Evolutionary conservation across 192 early-diverging fungal genomes (phyloP).

Genomic region (Backusella liffmaniae): DNA sequence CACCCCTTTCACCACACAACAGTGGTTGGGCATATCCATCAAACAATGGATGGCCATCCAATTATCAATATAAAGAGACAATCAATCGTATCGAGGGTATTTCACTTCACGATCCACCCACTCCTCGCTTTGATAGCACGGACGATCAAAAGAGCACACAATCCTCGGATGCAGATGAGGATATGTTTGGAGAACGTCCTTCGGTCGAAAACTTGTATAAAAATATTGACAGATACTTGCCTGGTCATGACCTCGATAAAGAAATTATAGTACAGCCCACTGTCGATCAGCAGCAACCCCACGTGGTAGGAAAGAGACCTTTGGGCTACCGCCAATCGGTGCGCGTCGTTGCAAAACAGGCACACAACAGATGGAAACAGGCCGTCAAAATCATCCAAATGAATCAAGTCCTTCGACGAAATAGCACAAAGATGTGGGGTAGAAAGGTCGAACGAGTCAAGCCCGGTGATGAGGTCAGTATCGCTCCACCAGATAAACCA

Average conservation of each 20-base stretch:
- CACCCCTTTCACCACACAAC: background rate
- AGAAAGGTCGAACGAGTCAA: conserved; percentile 38
- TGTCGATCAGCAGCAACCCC: background rate
- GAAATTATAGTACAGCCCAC: conserved; percentile 36
- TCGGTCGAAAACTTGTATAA: conserved; percentile 63
- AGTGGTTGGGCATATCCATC: background rate
- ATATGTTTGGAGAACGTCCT: conserved; percentile 57
- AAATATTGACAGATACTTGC: conserved; percentile 66
- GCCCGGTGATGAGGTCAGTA: conserved; percentile 24
- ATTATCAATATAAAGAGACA: background rate
- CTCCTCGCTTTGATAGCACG: background rate
- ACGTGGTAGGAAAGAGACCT: background rate
- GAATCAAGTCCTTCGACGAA: conserved; percentile 30
- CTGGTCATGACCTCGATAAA: conserved; percentile 69
- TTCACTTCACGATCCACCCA: background rate
- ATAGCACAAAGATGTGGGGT: conserved; percentile 50
- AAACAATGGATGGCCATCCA: background rate
- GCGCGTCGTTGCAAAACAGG: conserved; percentile 43
- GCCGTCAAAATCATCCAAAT: conserved; percentile 17
- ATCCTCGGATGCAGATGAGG: background rate
- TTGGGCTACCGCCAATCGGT: conserved; percentile 43
- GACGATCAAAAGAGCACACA: background rate
- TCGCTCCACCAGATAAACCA: background rate
- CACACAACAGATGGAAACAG: conserved; percentile 18
- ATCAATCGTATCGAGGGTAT: background rate